A percentile compares a stretch with the other conserved stretches of the same genome.
Evolutionary conservation across 169 alveolate genomes (phyloP).

Genomic region (Amoebophrya sp.): DNA sequence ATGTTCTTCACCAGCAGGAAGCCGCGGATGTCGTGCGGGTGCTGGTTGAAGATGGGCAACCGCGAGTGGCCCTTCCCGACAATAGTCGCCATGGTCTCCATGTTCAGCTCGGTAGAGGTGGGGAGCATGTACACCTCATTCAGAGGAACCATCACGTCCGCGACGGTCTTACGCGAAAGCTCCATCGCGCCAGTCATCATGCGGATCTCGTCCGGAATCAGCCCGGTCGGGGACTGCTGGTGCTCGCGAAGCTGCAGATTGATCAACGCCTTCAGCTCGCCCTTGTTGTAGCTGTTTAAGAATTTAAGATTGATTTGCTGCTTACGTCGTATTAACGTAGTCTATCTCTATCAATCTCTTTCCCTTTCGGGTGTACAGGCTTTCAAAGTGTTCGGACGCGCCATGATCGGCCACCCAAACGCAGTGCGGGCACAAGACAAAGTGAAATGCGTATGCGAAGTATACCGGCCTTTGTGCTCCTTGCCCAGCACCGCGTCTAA

Average conservation of each 20-base stretch:
- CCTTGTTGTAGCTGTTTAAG: not conserved
- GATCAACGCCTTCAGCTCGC: conserved; percentile 8
- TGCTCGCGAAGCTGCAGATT: conserved; percentile 7
- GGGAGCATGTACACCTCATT: not conserved
- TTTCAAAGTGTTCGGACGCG: too few species aligned
- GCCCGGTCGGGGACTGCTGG: not conserved
- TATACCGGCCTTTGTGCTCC: conserved; percentile 12
- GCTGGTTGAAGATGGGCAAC: conserved; percentile 7
- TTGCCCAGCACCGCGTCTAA: conserved; percentile 1
- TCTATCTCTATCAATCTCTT: too few species aligned
- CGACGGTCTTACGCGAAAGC: not conserved
- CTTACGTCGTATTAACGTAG: too few species aligned
- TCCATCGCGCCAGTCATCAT: conserved; percentile 16
- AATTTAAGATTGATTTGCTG: too few species aligned
- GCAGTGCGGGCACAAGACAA: too few species aligned
- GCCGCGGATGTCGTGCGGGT: conserved; percentile 10
- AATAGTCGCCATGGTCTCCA: conserved; percentile 2
- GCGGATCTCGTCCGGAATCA: conserved; percentile 10
- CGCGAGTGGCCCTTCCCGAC: conserved; percentile 16
- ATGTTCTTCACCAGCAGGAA: conserved; percentile 12
- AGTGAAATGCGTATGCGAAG: too few species aligned
- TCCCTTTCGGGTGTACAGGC: too few species aligned
- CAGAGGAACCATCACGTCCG: conserved; percentile 13
- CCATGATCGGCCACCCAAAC: too few species aligned
- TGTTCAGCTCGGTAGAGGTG: not conserved